phyloP scores from a whole-genome alignment of 2,329 filamentous ascomycete genomes.

The Furcasterigmium sp. region DNA sequence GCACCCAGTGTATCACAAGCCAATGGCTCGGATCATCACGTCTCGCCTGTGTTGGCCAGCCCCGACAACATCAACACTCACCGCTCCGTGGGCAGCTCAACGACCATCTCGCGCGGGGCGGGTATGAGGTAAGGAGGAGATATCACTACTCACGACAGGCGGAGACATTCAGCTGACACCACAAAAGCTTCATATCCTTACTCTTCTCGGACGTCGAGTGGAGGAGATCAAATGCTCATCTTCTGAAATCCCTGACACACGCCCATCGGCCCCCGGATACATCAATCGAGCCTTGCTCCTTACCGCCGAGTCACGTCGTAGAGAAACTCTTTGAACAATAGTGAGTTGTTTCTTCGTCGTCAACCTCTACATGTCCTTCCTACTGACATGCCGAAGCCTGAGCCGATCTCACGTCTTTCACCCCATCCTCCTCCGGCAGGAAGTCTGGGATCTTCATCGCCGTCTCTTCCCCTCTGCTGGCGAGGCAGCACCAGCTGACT shows the following conservation, averaged over 20 bases:
- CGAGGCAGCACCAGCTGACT: not conserved
- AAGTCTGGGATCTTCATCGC: constrained; percentile 14
- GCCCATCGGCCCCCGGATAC: constrained; percentile 4
- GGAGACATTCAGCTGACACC: too few species aligned
- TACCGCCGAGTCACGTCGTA: constrained; percentile 7
- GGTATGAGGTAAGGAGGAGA: constrained; percentile 12
- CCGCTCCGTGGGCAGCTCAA: constrained; percentile 9
- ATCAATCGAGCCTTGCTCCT: constrained; percentile 2
- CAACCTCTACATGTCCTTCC: not conserved
- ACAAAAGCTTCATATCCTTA: constrained; percentile 9
- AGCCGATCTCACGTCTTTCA: constrained; percentile 16
- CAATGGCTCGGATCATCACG: not conserved
- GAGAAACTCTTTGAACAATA: constrained; percentile 11
- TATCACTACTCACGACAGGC: not conserved
- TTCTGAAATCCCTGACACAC: constrained; percentile 7
- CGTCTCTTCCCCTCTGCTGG: constrained; percentile 12
- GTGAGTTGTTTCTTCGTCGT: not conserved
- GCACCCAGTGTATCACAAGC: not conserved
- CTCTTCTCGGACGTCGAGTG: constrained; percentile 13
- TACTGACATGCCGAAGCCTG: constrained; percentile 6
- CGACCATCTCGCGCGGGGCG: constrained; percentile 6
- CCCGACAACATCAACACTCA: constrained; percentile 10
- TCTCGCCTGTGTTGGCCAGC: not conserved
- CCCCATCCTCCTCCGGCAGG: constrained; percentile 19
- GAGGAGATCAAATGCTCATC: constrained; percentile 8